A percentile compares a stretch with the other conserved stretches of the same genome.
phyloP scores from a whole-genome alignment of 73 alveolate genomes.

The Loxodes magnus region DNA sequence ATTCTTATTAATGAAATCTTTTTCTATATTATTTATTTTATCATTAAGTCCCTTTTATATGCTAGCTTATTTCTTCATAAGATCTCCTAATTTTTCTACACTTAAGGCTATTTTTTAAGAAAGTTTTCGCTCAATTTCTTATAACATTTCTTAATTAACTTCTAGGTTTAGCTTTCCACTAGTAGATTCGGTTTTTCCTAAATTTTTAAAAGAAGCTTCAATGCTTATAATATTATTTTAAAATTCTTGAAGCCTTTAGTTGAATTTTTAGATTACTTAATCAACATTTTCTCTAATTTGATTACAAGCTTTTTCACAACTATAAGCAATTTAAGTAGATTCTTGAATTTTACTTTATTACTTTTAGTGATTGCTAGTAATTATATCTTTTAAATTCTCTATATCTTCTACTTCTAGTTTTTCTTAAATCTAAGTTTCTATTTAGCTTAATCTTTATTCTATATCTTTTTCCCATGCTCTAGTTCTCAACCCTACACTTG shows the following conservation, averaged over 20 bases:
- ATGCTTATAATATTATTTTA: too few relatives aligned
- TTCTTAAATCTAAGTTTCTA: not conserved
- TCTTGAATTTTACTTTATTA: not conserved
- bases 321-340: slow-evolving; percentile 6
- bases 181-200: not conserved
- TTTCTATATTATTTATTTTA: too few relatives aligned
- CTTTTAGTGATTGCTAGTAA: not conserved
- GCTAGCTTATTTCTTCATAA: not conserved
- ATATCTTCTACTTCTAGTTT: not conserved
- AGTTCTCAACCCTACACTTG: not conserved
- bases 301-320: slow-evolving; percentile 3
- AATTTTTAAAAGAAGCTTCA: too few relatives aligned
- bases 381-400: not conserved
- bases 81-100: slow-evolving; percentile 1
- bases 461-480: not conserved
- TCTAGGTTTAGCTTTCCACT: not conserved
- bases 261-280: not conserved
- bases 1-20: too few relatives aligned
- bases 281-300: not conserved
- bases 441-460: not conserved
- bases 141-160: not conserved
- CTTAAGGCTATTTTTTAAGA: not conserved
- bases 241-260: slow-evolving; percentile 1
- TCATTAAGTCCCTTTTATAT: too few relatives aligned
- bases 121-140: slow-evolving; percentile 4